Percentiles rank a stretch among this genome's conserved stretches.
These are phyloP conservation scores for Rhodotorula kratochvilovae DNA, from an alignment of 768 basidiomycete genomes.

Conservation along the genomic window DNA sequence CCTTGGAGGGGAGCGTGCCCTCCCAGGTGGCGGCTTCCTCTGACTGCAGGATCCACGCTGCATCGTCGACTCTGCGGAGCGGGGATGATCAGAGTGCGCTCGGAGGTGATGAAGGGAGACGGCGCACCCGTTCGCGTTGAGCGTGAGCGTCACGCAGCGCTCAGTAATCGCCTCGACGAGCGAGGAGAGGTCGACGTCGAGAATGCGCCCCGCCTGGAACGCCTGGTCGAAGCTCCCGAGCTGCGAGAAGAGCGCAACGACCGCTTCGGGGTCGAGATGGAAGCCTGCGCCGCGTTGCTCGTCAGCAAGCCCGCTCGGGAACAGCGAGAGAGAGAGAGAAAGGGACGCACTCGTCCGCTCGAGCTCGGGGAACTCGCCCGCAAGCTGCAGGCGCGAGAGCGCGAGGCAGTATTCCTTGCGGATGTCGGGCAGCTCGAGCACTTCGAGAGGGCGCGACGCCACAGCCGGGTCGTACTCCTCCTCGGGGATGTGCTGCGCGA, in stretches of 20 bases:
- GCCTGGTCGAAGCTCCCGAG: conserved; percentile 73
- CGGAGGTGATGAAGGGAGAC: not conserved
- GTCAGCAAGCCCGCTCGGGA: no score
- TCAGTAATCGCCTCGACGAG: conserved; percentile 70
- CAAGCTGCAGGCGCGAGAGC: conserved; percentile 69
- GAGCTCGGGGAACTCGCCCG: conserved; percentile 60
- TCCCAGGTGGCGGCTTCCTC: conserved; percentile 71
- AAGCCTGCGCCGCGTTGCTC: no score
- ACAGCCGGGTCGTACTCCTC: conserved; percentile 53
- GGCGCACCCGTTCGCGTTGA: conserved; percentile 48
- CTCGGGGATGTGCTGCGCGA: conserved; percentile 72
- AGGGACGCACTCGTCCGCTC: conserved; percentile 60
- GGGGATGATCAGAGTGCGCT: conserved; percentile 3
- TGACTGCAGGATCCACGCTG: conserved; percentile 77
- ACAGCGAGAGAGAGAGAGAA: no score
- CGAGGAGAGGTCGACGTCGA: conserved; percentile 81
- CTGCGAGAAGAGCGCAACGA: conserved; percentile 74
- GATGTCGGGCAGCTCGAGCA: conserved; percentile 74
- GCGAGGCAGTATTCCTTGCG: conserved; percentile 68
- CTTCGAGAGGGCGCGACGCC: conserved; percentile 61
- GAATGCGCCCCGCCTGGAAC: conserved; percentile 65
- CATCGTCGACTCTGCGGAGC: conserved; percentile 63
- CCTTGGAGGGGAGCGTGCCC: conserved; percentile 71
- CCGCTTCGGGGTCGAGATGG: conserved; percentile 51
- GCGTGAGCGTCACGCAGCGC: conserved; percentile 70